Evolutionary conservation across 1,139 yeast species (phyloP), one percentile per base, ranked within the genome.

Genomic region (Geotrichum armillariae): DNA sequence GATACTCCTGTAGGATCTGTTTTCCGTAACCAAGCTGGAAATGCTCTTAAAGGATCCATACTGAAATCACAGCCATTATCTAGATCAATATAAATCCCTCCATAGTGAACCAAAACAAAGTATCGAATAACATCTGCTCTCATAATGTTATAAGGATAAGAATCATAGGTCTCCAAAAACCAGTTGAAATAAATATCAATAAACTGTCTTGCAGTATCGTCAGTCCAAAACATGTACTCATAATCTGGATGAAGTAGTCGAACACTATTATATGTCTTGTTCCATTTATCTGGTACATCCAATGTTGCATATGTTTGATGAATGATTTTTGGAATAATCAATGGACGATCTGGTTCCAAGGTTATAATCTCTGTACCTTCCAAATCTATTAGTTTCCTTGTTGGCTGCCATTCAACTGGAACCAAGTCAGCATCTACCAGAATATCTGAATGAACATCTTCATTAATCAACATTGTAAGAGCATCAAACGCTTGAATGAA

Each of bases 101-200:
- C 97, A 63, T 78, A 89, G 64, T 85, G 90, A 52, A 75, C 77
- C 58, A 90, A 72, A 3, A 87, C 85, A 69, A 90, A 90, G 69
- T 90, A 90, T 57, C 97, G 76, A 45, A 90, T 85, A 11, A 89
- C 94, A 63, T 90, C 97, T 0, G 96, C 96, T 54, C 97, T 72
- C 73, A 88, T 83, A 58, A 90, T 90, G 25, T 91, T 90, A 65
- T 81, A 89, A 41, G 77, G 79, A 66, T 90, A 90, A 35, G 74
- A 67, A 63, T 87, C 93, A 77, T 85, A 90, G 8, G 93, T 84
- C 17, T 74, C 67, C 53, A 90, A 70, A 64, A 90, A 90, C 96
- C 97, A 90, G 1, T 93, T 85, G 65, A 83, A 90, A 57, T 86
- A 78, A 60, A 82, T 82, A 37, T 79, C 75, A 55, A 90, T 87